Conservation (phyloP, 1,139 yeast genomes). For the Pichia sp. region DNA sequence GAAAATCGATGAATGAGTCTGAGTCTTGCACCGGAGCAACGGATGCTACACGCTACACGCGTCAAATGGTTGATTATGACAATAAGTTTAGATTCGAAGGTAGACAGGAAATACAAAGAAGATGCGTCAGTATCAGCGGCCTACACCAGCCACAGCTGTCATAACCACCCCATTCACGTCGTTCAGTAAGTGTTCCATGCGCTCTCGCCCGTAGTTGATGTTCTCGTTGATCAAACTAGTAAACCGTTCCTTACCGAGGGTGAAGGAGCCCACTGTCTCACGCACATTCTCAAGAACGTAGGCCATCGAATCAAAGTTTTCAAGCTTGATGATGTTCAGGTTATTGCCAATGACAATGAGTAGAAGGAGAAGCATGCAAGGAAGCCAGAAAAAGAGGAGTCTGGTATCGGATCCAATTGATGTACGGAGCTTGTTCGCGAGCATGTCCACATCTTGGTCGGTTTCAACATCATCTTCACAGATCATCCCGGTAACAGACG, state of each 20-base stretch:
- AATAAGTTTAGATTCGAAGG: too few species aligned
- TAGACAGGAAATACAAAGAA: not conserved
- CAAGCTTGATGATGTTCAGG: conserved; percentile 38
- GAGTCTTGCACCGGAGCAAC: conserved; percentile 6
- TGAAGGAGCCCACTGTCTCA: conserved; percentile 49
- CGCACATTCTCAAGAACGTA: conserved; percentile 30
- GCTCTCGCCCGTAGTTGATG: conserved; percentile 60
- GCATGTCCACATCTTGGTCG: conserved; percentile 26
- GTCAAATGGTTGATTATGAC: not conserved
- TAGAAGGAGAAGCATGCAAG: conserved; percentile 50
- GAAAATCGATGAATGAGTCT: too few species aligned
- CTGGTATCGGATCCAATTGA: conserved; percentile 60
- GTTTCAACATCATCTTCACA: conserved; percentile 11
- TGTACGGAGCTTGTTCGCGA: conserved; percentile 46
- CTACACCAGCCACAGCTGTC: conserved; percentile 25
- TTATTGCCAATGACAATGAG: conserved; percentile 40
- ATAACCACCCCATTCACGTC: conserved; percentile 33
- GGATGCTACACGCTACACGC: conserved; percentile 6
- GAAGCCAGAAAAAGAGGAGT: conserved; percentile 86
- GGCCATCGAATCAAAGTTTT: conserved; percentile 18
- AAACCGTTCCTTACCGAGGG: conserved; percentile 66
- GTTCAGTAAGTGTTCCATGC: conserved; percentile 51
- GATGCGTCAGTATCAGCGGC: conserved; percentile 1
- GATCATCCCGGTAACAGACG: not conserved
- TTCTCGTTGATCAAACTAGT: conserved; percentile 45